Base-by-base conservation (phyloP, 1,284 basidiomycete genomes). In the Pseudomicrostroma phylloplanum region DNA sequence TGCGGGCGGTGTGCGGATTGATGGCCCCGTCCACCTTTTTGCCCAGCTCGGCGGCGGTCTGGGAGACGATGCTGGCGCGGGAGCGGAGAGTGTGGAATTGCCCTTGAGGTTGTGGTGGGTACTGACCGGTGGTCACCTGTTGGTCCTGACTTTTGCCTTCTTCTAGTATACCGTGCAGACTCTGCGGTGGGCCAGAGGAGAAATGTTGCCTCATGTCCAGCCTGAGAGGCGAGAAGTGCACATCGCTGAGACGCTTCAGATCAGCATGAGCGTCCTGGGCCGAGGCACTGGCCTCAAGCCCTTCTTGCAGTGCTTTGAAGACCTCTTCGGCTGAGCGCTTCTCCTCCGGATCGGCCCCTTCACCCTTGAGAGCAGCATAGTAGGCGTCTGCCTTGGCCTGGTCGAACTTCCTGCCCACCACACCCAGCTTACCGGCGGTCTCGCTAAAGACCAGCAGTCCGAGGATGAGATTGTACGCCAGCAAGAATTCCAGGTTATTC, bases 341-440 rank as follows among this genome's bases (percentile, higher is more conserved):
- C 8, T 15, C 15, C 12, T 60, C 2, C 30, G 30, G 30, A 36
- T 36, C 30, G 9, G 30, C 30, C 4, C 30, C 9, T 4, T 36
- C 30, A 9, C 30, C 9, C 43, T 30, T 25, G 1, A 46, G 58
- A 11, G 13, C 13, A 2, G 17, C 26, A 43, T 59, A 25, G 43
- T 53, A 41, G 36, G 40, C 69, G 19, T 41, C 60, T 6, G 68
- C 62, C 56, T 63, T 62, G 6, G 69, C 30, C 17, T 60, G 67
- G 39, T 76, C 73, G 41, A 63, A 77, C 25, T 59, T 55, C 6
- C 71, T 42, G 1, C 75, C 74, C 1, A 74, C 67, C 1, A 74
- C 70, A 1, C 75, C 77, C 15, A 78, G 42, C 60, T 79, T 79
- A 17, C 77, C 69, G 11, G 75, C 23, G 1, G 75, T 79, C 61